These are phyloP conservation scores for Xenosphaeropsis pyriputrescens DNA, from an alignment of 2,329 filamentous ascomycete genomes.

Conservation along the genomic window DNA sequence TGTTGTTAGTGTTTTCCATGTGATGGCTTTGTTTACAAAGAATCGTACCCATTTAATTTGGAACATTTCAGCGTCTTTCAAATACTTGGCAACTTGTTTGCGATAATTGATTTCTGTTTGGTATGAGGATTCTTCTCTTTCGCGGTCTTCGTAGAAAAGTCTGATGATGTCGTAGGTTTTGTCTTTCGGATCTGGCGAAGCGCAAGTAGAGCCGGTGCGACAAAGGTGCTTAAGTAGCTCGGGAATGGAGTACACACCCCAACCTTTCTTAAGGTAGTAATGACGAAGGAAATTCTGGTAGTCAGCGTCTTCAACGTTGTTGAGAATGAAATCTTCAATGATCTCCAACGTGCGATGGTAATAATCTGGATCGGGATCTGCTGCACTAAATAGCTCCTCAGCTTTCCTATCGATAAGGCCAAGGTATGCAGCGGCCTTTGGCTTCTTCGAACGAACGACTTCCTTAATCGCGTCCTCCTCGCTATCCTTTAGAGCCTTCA, in stretches of 20 bases:
- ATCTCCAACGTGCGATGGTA: conserved; percentile 77
- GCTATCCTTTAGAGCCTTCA: conserved; percentile 71
- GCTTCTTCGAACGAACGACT: conserved; percentile 55
- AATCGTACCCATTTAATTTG: conserved; percentile 65
- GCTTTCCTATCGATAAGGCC: conserved; percentile 67
- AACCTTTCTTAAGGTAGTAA: conserved; percentile 82
- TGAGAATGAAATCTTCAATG: conserved; percentile 73
- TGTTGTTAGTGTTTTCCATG: conserved; percentile 2
- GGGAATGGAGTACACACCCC: conserved; percentile 86
- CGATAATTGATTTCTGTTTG: conserved; percentile 81
- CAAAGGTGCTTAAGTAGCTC: conserved; percentile 73
- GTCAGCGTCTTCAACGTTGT: conserved; percentile 66
- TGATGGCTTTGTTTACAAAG: conserved; percentile 4
- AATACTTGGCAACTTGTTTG: conserved; percentile 82
- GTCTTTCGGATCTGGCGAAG: conserved; percentile 77
- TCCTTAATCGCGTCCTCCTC: conserved; percentile 59
- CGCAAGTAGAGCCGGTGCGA: conserved; percentile 69
- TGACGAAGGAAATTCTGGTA: conserved; percentile 86
- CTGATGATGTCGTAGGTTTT: conserved; percentile 85
- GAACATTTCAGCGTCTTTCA: conserved; percentile 88
- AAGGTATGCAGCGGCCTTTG: conserved; percentile 72
- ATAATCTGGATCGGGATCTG: conserved; percentile 46
- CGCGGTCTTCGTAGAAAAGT: conserved; percentile 70
- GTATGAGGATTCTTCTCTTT: conserved; percentile 74
- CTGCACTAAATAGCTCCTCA: conserved; percentile 60